A percentile compares a stretch with the other conserved stretches of the same genome.
Evolutionary conservation across 169 alveolate genomes (phyloP).

Genomic region (Eimeria tenella): DNA sequence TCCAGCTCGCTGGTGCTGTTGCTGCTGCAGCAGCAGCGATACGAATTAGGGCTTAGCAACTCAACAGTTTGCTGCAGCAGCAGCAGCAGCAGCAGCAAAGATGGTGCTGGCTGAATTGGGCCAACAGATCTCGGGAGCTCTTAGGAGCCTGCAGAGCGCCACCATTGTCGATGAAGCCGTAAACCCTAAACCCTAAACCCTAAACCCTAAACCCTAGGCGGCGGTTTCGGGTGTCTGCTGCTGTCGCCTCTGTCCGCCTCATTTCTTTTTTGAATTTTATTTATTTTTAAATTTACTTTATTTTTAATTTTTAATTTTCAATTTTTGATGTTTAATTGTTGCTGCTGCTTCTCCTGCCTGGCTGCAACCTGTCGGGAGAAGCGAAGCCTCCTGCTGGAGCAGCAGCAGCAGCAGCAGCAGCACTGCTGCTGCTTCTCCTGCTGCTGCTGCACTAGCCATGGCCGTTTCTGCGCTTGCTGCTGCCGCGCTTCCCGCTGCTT

Average conservation of each 20-base stretch:
- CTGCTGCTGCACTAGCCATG: neutral
- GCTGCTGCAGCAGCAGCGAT: neutral
- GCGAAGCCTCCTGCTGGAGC: neutral
- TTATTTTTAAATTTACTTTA: neutral
- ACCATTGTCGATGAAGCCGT: constrained; percentile 95
- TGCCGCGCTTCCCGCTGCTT: neutral
- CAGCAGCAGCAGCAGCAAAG: constrained; percentile 65
- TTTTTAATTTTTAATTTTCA: neutral
- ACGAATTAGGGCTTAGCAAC: neutral
- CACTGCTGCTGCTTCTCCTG: neutral
- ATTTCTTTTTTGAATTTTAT: neutral
- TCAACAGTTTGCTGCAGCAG: neutral
- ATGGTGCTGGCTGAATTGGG: constrained; percentile 99
- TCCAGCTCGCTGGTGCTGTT: neutral
- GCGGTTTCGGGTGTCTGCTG: neutral
- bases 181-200: neutral
- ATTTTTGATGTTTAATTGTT: neutral
- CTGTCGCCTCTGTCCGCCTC: neutral
- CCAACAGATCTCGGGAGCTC: constrained; percentile 94
- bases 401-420: neutral
- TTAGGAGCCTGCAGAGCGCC: constrained; percentile 94
- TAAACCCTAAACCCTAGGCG: too few relatives aligned
- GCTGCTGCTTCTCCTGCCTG: neutral
- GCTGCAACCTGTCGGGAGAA: too few relatives aligned
- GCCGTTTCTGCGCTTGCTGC: constrained; percentile 5